A percentile compares a stretch with the other conserved stretches of the same genome.
phyloP scores from a whole-genome alignment of 2,329 filamentous ascomycete species.

The Cordyceps farinosa region DNA sequence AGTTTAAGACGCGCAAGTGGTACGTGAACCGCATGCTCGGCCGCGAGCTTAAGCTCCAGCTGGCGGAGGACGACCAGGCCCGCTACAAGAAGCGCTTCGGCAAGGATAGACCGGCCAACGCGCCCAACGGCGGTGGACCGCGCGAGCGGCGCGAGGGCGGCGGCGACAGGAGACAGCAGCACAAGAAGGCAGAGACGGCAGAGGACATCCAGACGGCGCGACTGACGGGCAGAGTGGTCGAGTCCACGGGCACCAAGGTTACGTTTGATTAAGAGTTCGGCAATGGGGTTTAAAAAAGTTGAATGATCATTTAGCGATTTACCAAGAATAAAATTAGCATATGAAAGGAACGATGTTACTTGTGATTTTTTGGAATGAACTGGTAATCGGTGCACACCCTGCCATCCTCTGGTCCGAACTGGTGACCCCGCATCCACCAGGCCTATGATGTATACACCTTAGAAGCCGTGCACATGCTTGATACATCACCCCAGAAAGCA shows the following conservation, averaged over 20 bases:
- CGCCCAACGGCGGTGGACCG: constrained; percentile 30
- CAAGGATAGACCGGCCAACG: constrained; percentile 57
- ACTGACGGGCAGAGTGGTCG: constrained; percentile 75
- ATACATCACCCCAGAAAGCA: background rate
- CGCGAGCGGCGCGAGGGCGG: constrained; percentile 22
- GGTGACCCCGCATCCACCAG: background rate
- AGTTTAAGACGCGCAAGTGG: constrained; percentile 64
- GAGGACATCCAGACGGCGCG: constrained; percentile 53
- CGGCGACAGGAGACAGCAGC: constrained; percentile 32
- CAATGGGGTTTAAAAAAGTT: background rate
- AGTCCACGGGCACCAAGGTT: constrained; percentile 73
- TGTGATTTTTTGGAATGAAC: background rate
- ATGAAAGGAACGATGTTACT: background rate
- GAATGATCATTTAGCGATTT: constrained; percentile 15
- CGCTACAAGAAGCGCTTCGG: constrained; percentile 94
- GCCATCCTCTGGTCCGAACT: background rate
- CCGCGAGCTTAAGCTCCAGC: constrained; percentile 80
- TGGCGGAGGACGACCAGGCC: constrained; percentile 84
- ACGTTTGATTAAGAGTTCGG: constrained; percentile 63
- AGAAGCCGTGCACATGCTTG: background rate
- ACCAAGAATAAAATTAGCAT: constrained; percentile 7
- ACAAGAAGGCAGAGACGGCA: constrained; percentile 40
- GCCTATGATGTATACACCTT: background rate
- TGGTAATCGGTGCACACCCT: background rate
- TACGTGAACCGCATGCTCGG: constrained; percentile 84